A percentile compares a stretch with the other conserved stretches of the same genome.
These are phyloP conservation scores for Kodamaea suecica DNA, from an alignment of 1,139 yeast species.

Conservation along the genomic window DNA sequence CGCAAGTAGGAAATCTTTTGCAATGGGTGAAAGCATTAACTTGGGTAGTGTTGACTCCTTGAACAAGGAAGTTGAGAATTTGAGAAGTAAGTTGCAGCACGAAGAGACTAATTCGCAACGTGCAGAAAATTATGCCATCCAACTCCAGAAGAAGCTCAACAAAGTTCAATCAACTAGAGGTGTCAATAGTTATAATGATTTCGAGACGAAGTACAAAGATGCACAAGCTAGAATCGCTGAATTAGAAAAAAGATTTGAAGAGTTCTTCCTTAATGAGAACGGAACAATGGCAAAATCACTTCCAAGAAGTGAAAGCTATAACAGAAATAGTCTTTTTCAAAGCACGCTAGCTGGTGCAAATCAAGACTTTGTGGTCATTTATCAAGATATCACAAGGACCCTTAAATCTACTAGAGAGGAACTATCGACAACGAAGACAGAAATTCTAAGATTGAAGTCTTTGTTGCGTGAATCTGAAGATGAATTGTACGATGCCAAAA, in stretches of 20 bases:
- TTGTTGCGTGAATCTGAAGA: constrained; percentile 48
- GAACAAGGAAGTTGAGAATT: constrained; percentile 34
- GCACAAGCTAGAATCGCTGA: constrained; percentile 35
- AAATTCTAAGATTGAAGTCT: constrained; percentile 51
- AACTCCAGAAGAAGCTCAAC: constrained; percentile 45
- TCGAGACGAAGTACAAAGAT: constrained; percentile 37
- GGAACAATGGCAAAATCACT: constrained; percentile 14
- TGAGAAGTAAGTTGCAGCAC: constrained; percentile 36
- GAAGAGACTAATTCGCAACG: constrained; percentile 43
- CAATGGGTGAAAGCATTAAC: constrained; percentile 32
- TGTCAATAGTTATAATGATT: constrained; percentile 31
- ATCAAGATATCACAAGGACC: constrained; percentile 55
- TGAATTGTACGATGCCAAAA: constrained; percentile 41
- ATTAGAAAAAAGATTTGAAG: constrained; percentile 32
- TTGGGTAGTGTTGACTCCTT: constrained; percentile 22
- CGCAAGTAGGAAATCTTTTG: constrained; percentile 28
- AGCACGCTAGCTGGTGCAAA: constrained; percentile 30
- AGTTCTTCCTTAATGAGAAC: constrained; percentile 18
- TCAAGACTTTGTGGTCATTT: constrained; percentile 49
- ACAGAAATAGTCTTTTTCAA: constrained; percentile 32
- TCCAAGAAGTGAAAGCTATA: constrained; percentile 37
- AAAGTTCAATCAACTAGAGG: constrained; percentile 44
- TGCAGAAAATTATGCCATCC: constrained; percentile 47
- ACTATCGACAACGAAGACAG: constrained; percentile 47
- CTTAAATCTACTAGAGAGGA: constrained; percentile 50